A percentile compares a stretch with the other conserved stretches of the same genome.
Conservation (phyloP, 1,284 basidiomycete genomes). For the Puccinia novopanici region DNA sequence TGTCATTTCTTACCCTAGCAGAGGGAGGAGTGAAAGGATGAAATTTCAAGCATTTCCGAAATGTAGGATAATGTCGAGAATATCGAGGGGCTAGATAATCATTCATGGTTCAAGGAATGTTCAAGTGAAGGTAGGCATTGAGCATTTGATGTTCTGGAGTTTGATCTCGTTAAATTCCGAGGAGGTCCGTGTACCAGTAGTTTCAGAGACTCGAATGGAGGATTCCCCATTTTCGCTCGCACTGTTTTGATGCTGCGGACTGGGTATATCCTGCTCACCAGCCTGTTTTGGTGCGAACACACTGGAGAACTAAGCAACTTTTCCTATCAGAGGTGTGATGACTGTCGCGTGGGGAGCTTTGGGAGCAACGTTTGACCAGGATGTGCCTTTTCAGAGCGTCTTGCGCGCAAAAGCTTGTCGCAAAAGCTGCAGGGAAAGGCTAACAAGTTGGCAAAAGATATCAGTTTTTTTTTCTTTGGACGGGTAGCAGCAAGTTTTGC, state of each 20-base stretch:
- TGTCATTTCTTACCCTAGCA: too few relatives aligned
- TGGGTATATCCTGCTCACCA: background rate
- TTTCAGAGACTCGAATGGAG: background rate
- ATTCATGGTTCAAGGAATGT: too few relatives aligned
- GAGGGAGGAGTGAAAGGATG: too few relatives aligned
- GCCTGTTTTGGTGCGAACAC: background rate
- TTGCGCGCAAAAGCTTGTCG: conserved; percentile 36
- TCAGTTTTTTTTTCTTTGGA: background rate
- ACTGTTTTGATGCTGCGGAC: background rate
- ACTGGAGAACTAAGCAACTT: background rate
- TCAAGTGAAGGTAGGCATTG: conserved; percentile 4
- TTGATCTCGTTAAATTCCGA: conserved; percentile 1
- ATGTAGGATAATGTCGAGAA: too few relatives aligned
- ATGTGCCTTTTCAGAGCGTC: conserved; percentile 38
- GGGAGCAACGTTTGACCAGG: conserved; percentile 8
- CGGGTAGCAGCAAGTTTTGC: background rate
- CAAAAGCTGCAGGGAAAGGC: conserved; percentile 33
- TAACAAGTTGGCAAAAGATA: background rate
- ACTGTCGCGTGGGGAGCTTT: background rate
- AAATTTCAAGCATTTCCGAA: too few relatives aligned
- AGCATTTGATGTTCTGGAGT: conserved; percentile 13
- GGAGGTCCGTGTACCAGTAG: background rate
- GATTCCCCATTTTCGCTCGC: background rate
- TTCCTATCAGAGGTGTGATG: background rate
- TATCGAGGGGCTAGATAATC: too few relatives aligned